Base-by-base conservation (phyloP, 2,329 filamentous ascomycete species). In the Cordyceps javanica region DNA sequence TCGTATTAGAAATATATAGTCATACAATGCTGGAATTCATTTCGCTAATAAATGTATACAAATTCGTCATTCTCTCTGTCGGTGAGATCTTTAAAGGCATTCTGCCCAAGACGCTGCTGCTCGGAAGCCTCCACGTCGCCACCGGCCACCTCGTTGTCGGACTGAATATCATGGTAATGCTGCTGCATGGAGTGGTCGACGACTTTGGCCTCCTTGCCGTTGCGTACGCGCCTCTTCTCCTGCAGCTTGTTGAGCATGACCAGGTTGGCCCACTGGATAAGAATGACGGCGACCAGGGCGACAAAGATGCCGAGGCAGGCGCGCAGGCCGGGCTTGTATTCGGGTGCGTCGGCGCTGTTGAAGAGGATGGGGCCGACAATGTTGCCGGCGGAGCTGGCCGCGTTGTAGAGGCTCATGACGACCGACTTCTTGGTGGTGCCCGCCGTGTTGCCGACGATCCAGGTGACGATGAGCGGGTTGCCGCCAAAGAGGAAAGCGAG, bases 61-160 rank as follows among this genome's bases (percentile, higher is more conserved):
- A 88, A 88, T 64, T 88, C 84, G 58, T 89, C 83, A 63, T 88
- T 89, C 71, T 84, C 72, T 21, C 79, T 70, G 67, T 89, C 86
- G 1, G 85, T 87, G 62, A 87, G 62, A 69, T 89, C 86, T 61
- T 80, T 67, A 51, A 82, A 80, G 0, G 78, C 79, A 48, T 79
- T 75, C 16, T 78, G 74, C 6, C 81, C 80, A 21, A 80, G 58
- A 1, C 60, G 64, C 5, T 49, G 64, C 5, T 49, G 60, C 34
- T 55, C 58, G 21, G 48, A 38, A 16, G 57, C 60, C 39, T 59
- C 62, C 59, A 63, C 60, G 8, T 62, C 63, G 19, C 67, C 70
- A 10, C 66, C 70, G 26, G 74, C 71, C 9, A 25, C 62, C 1
- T 61, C 57, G 0, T 49, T 57, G 0, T 56, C 59, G 3, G 57